phyloP scores from a whole-genome alignment of 2,329 filamentous ascomycete genomes.

The Ascochyta koolunga region DNA sequence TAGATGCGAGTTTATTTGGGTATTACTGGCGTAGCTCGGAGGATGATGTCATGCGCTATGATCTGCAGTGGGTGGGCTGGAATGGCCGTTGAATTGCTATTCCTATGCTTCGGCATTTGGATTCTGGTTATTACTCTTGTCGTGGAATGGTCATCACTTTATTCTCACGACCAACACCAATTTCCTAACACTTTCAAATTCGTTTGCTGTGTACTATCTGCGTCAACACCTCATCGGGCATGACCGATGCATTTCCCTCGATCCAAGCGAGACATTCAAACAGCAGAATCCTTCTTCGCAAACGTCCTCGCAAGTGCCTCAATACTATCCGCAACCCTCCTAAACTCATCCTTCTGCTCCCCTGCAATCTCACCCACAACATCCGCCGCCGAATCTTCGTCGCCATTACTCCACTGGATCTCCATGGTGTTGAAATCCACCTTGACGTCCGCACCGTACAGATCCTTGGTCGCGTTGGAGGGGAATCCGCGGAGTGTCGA shows the following conservation, averaged over 20 bases:
- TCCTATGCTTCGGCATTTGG: background rate
- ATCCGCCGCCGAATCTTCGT: slow-evolving; percentile 45
- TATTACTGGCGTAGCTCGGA: background rate
- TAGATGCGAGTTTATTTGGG: background rate
- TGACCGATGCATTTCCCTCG: background rate
- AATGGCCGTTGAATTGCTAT: background rate
- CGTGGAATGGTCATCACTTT: no score
- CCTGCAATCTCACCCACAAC: slow-evolving; percentile 42
- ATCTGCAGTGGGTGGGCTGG: background rate
- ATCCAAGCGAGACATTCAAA: slow-evolving; percentile 22
- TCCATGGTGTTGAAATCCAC: slow-evolving; percentile 52
- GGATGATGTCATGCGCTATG: background rate
- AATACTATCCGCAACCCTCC: slow-evolving; percentile 51
- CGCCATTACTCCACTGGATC: slow-evolving; percentile 51
- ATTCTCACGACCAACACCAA: no score
- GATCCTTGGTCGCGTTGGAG: slow-evolving; percentile 45
- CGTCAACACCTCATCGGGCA: background rate
- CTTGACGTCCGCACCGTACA: slow-evolving; percentile 49
- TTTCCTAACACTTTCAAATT: no score
- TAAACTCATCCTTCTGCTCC: slow-evolving; percentile 53
- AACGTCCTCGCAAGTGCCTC: slow-evolving; percentile 50
- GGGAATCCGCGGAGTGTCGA: slow-evolving; percentile 50
- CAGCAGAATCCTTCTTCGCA: slow-evolving; percentile 49
- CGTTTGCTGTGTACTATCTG: background rate
- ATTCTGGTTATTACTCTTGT: background rate